Evolutionary conservation across 495 filamentous ascomycete genomes (phyloP), one percentile per base, ranked within the genome.

Genomic region (Aspergillus sclerotiicarbonarius): DNA sequence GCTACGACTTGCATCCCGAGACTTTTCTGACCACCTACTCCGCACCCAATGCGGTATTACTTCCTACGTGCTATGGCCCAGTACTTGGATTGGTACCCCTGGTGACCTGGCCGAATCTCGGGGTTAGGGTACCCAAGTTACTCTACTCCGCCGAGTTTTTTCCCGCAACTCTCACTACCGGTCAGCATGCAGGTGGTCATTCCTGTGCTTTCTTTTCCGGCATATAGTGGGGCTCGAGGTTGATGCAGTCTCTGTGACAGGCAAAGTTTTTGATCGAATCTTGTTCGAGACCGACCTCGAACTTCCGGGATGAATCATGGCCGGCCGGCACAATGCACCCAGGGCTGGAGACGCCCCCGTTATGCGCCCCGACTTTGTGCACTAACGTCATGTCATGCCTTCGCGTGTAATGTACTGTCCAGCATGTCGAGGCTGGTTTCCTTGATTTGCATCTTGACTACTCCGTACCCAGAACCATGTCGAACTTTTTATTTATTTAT

Each of bases 251-350:
- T 41, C 13, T 41, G 3, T 41, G 37, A 41, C 37, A 41, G 37
- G 37, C 13, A 41, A 49, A 30, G 29, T 15, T 29, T 10, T 49
- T 20, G 46, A 49, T 30, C 6, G 20, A 49, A 13, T 30, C 21
- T 6, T 49, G 46, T 50, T 50, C 47, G 20, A 50, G 47, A 50
- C 47, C 25, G 29, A 50, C 20, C 25, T 32, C 47, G 25, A 49
- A 32, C 8, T 32, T 32, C 47, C 37, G 37, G 37, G 8, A 41
- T 25, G 25, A 20, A 12, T 21, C n/a, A 45, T 45, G 8, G 16
- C 15, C 15, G 43, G 19, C 43, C 16, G 16, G 16, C 43, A 45
- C 16, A 45, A 45, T 45, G 43, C 15, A 45, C 8, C 20, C 21
- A 33, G 47, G 37, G 37, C 37, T n/a, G 2, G 37, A 6, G 9